Evolutionary conservation across 192 early-diverging fungal species (phyloP).

Genomic region (Allomyces macrogynus): DNA sequence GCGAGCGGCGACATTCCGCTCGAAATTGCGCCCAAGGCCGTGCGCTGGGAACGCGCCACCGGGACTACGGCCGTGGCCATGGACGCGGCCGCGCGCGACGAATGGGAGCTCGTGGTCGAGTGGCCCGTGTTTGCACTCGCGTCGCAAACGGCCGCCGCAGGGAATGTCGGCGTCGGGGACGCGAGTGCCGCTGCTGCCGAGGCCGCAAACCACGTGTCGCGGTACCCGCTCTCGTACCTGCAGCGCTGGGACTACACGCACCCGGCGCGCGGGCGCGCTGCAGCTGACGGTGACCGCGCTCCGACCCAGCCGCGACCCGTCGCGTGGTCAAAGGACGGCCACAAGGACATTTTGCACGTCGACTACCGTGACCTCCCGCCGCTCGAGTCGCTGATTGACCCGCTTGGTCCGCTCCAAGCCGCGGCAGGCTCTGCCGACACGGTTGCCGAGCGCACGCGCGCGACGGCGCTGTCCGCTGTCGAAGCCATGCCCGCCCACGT

Average conservation of each 20-base stretch:
- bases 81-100: neutral
- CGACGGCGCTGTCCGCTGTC: neutral
- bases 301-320: neutral
- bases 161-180: neutral
- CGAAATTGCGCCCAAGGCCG: neutral
- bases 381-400: neutral
- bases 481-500: neutral
- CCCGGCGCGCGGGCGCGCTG: neutral
- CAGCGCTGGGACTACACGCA: neutral
- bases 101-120: neutral
- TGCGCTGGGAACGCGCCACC: neutral
- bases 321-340: neutral
- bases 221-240: neutral
- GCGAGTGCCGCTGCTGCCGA: neutral
- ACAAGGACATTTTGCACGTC: neutral
- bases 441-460: no score
- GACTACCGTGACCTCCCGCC: neutral
- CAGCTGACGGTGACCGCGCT: neutral
- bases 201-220: neutral
- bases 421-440: no score
- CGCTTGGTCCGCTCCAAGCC: no score
- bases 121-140: neutral
- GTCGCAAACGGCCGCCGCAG: neutral
- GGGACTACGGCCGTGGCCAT: neutral
- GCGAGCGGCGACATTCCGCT: constrained; percentile 17